Base-by-base conservation (phyloP, 2,329 filamentous ascomycete species). In the Fusarium mangiferae region DNA sequence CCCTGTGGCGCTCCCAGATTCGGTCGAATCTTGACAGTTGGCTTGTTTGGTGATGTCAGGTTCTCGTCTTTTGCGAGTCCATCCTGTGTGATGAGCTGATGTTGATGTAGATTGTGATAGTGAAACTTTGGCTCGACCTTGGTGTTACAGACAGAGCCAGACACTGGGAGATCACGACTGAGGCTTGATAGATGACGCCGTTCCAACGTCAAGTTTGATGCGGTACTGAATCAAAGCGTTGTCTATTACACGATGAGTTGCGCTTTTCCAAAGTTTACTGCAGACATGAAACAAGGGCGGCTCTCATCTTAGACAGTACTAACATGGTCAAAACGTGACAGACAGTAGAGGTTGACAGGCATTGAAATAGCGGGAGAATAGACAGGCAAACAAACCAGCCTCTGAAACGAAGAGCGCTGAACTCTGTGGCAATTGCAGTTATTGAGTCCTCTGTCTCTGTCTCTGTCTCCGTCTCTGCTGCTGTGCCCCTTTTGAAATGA, bases 1-100 rank as follows among this genome's bases (percentile, higher is more conserved):
- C 2, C 20, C 54, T 49, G 71, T 71, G 70, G 71, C 71, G 61
- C 36, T 44, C 35, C 71, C 70, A 57, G 71, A 71, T 73, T 52
- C 26, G 58, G 66, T 46, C 52, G 54, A 49, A 39, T 38, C 15
- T 52, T 39, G 10, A 18, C 20, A 54, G 18, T 6, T 17, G 44
- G 28, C 33, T 71, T 38, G n/a, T 26, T 42, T 51, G 26, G 33
- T 59, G 69, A 67, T 60, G 68, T 71, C 61, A 62, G 62, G 20
- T 26, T 72, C 33, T 54, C 46, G 30, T 35, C n/a, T 12, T 24
- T 39, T 52, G 36, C 38, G 48, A 48, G 42, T 12, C 20, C 17
- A 48, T 54, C 54, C 20, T 33, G 46, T 49, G 44, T 38, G 41
- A 54, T 51, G 39, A 39, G 14, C 30, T 41, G 44, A 58, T 57